Conservation (phyloP, 345 rosid genomes). For the Acer campestre region DNA sequence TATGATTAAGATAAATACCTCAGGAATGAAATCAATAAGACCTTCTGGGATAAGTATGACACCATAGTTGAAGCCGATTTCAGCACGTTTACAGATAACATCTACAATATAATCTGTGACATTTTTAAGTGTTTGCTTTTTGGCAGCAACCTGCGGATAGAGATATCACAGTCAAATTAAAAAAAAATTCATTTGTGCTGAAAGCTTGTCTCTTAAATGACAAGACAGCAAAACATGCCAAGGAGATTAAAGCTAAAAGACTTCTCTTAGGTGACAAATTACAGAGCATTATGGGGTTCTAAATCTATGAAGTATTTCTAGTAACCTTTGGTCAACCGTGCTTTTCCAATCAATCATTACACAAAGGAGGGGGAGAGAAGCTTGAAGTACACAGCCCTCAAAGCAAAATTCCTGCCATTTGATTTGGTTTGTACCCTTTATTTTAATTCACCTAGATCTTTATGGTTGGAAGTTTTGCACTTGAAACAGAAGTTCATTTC, state of each 20-base stretch:
- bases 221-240: not conserved
- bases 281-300: not conserved
- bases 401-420: too few relatives aligned
- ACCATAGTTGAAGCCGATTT: constrained; percentile 80
- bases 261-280: not conserved
- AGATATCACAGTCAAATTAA: not conserved
- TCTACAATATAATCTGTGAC: constrained; percentile 89
- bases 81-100: constrained; percentile 73
- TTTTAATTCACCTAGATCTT: too few relatives aligned
- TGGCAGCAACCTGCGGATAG: constrained; percentile 69
- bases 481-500: too few relatives aligned
- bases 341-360: too few relatives aligned
- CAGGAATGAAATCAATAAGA: constrained; percentile 96
- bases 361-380: too few relatives aligned
- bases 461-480: too few relatives aligned
- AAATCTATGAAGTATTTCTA: not conserved
- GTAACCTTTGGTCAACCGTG: too few relatives aligned
- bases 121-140: constrained; percentile 77
- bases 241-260: not conserved
- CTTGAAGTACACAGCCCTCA: too few relatives aligned
- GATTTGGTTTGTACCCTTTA: too few relatives aligned
- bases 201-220: not conserved
- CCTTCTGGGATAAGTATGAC: constrained; percentile 98
- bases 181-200: not conserved
- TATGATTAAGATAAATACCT: constrained; percentile 49